Base-by-base conservation (phyloP, 345 rosid species). In the Eucalyptus regnans region DNA sequence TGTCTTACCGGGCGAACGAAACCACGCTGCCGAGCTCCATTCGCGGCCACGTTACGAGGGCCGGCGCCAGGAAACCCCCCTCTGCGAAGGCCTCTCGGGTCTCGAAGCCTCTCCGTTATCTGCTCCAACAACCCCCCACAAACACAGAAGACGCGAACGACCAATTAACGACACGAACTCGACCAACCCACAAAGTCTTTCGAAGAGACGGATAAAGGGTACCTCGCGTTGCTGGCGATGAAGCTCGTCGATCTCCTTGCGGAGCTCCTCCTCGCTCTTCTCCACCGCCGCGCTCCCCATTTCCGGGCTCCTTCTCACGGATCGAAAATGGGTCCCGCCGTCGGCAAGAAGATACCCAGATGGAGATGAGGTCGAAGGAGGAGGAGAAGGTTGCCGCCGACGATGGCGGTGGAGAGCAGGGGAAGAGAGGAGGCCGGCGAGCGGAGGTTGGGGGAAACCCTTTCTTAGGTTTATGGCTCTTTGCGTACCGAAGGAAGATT, bases 51-150 rank as follows among this genome's bases (percentile, higher is more conserved):
- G 88, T 92, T 94, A 20, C 98, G 94, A 90, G 97, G 96, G 50
- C 90, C 94, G 37, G 90, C 91, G 20, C 94, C 93, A 44, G 95
- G 15, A 37, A 92, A 86, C 41, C 93, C 94, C 76, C 99, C 98
- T n/a, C 98, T 91, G n/a, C 99, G 98, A 33, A 97, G 93, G 41
- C 99, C 99, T 56, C 99, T 94, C 89, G 99, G 99, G 93, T 98
- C 98, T 87, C 97, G 95, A 84, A 98, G 94, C 91, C 98, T 93
- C 94, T 97, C 98, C 12, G 97, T 95, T 89, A 98, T 96, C 99
- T 97, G 84, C 84, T 76, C 46, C 48, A 7, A 50, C 86, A 52
- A 56, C 13, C 22, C 31, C 27, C 33, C 86, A 88, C 80, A 86
- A 86, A 18, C 71, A n/a, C 50, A 27, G 66, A 14, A 86, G 85